Base-by-base conservation (phyloP, 1,284 basidiomycete genomes). In the Golubevia sp. region DNA sequence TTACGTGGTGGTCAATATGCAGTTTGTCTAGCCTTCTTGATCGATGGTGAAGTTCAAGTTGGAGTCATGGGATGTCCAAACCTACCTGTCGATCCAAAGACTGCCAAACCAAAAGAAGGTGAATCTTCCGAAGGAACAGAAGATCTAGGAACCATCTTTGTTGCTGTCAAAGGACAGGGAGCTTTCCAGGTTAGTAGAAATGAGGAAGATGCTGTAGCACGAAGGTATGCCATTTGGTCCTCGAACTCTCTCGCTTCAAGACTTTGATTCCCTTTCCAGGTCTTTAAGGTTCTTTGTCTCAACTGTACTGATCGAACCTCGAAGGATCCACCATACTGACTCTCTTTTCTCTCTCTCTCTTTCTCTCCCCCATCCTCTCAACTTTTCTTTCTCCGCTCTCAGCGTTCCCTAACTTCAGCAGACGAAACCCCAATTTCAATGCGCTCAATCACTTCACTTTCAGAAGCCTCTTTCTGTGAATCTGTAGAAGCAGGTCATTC, bases 31-130 rank as follows among this genome's bases (percentile, higher is more conserved):
- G 92, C 94, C 0, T 88, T 99, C 64, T 89, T 99, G 74, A 88
- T 94, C 61, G 90, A 98, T 73, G 89, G 92, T 0, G 84, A 90
- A 63, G 93, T 96, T 15, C 68, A 75, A 55, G 66, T 83, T 2
- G 95, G 94, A 21, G 90, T 97, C 21, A 93, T 98, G 79, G 96
- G 95, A 3, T 98, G 95, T 84, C 96, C 95, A 0, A 99, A 99
- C 85, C 87, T 99, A 24, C 84, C 86, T 2, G 73, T 81, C 53
- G 82, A 85, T 56, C 66, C 68, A 34, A 34, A 34, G 30, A 34
- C 30, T 34, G 30, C 64, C 15, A 80, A 79, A 57, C 78, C 78
- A 13, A 69, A 72, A 59, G 78, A 82, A 49, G 78, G 79, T 48
- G 76, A 81, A 57, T 72, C 74, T 44, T 71, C 74, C n/a, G 60